A percentile compares a stretch with the other conserved stretches of the same genome.
Evolutionary conservation across 2,329 filamentous ascomycete genomes (phyloP).

Genomic region (Trichoderma atroviride): DNA sequence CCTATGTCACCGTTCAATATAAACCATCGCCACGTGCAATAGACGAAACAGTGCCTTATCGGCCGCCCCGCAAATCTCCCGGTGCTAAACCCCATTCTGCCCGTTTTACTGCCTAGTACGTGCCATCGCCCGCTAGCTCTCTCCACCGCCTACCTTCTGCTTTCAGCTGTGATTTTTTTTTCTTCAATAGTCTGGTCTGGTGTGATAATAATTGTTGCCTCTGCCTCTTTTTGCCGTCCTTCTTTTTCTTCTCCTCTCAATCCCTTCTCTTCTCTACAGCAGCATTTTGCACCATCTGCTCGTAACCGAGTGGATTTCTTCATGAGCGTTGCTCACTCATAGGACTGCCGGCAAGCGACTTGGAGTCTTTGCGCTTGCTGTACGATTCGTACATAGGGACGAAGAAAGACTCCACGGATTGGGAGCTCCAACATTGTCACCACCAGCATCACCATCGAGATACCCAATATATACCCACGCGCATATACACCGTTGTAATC

Average conservation of each 20-base stretch:
- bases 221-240: background rate
- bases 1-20: too few species aligned
- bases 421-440: constrained; percentile 1
- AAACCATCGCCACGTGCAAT: background rate
- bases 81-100: constrained; percentile 1
- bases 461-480: background rate
- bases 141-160: constrained; percentile 20
- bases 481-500: background rate
- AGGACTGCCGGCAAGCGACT: constrained; percentile 60
- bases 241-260: background rate
- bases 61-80: background rate
- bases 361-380: constrained; percentile 69
- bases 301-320: background rate
- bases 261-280: background rate
- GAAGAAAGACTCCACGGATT: constrained; percentile 57
- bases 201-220: background rate
- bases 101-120: constrained; percentile 13
- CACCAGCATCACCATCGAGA: background rate
- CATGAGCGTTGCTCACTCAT: constrained; percentile 47
- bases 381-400: constrained; percentile 41
- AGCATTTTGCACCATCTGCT: constrained; percentile 29
- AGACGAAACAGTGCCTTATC: background rate
- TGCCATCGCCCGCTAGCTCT: background rate
- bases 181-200: constrained; percentile 12
- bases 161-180: constrained; percentile 19